Evolutionary conservation across 371 early-diverging fungal species (phyloP), one percentile per base, ranked within the genome.

Genomic region (Haplosporangium sp.): DNA sequence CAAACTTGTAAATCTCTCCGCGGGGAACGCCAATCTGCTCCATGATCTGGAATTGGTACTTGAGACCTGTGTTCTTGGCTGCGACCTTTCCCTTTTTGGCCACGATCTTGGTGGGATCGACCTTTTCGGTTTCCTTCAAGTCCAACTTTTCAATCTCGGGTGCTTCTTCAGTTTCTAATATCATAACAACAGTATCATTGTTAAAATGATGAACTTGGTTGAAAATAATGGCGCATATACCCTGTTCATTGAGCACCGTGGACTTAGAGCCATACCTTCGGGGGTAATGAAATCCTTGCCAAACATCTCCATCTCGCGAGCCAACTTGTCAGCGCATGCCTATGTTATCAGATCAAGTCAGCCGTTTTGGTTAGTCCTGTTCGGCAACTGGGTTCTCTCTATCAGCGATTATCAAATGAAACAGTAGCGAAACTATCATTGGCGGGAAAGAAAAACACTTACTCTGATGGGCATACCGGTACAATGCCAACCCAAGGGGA

Each of bases 401-500:
- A 29, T 29, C 29, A 29, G 29, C 29, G 29, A 29, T 29, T 29
- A 29, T n/a, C 29, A 29, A 29, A 29, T 29, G 29, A 29, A 29
- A n/a, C n/a, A n/a, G n/a, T n/a, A n/a, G n/a, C n/a, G n/a, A n/a
- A 18, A 43, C 7, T 7, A 36, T 10, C 50, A 52, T 7, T 45
- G 36, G 18, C 29, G 41, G 36, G 54, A 41, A 42, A 3, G 9
- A n/a, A 37, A 41, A 0, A 2, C 20, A 46, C 64, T 70, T 86
- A 94, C 95, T 86, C 98, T 97, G 86, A 99, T 99, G 47, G 99
- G 99, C 99, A 99, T 99, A 63, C 99, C 99, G 6, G 99, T 99
- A 72, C 95, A 95, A 83, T 99, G 99, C 91, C 99, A 99, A 48
- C 98, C 98, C 79, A 99, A 95, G 37, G 99, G 99, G 67, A 99